Evolutionary conservation across 2,329 filamentous ascomycete genomes (phyloP), one percentile per base, ranked within the genome.

Genomic region (Xylaria sp.): DNA sequence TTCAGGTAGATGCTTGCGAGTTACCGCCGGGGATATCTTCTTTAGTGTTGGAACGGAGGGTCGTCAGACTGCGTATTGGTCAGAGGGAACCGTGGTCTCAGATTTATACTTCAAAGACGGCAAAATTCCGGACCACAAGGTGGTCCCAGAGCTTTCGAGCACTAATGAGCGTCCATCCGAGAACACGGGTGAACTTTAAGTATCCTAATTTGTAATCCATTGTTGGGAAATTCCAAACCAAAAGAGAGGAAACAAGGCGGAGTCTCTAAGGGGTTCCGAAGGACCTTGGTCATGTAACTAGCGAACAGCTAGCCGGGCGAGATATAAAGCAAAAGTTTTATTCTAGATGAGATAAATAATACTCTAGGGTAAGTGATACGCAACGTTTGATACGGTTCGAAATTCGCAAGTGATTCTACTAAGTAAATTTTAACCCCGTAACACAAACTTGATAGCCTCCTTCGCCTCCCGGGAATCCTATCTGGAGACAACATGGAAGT

Each of bases 91-190:
- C 31, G 57, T 59, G 4, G 23, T 54, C 8, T 47, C 57, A 13
- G 47, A 59, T 54, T 23, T 59, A 13, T 59, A 59, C n/a, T 59
- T 59, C 31, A 54, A 59, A 43, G 21, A 21, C 7, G 40, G 47
- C 2, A 38, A 31, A 10, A 35, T 59, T 15, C 57, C 57, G 6
- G 21, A 48, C 17, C 57, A 59, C 19, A 17, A 43, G 2, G 46
- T 51, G 13, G 19, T 57, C 17, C 33, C 31, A n/a, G 57, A 54
- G 9, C 33, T 59, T 25, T 1, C 1, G 8, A n/a, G 23, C 9
- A 31, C 15, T 13, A 44, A 9, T 17, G n/a, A 23, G 9, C 13
- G 10, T 4, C 17, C 1, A 3, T 19, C 35, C 4, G 8, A 11
- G 9, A 19, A 35, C 5, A 15, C 2, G 19, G 23, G n/a, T 7